phyloP scores from a whole-genome alignment of 2,329 filamentous ascomycete species.

The Ceratocystis colombiana region DNA sequence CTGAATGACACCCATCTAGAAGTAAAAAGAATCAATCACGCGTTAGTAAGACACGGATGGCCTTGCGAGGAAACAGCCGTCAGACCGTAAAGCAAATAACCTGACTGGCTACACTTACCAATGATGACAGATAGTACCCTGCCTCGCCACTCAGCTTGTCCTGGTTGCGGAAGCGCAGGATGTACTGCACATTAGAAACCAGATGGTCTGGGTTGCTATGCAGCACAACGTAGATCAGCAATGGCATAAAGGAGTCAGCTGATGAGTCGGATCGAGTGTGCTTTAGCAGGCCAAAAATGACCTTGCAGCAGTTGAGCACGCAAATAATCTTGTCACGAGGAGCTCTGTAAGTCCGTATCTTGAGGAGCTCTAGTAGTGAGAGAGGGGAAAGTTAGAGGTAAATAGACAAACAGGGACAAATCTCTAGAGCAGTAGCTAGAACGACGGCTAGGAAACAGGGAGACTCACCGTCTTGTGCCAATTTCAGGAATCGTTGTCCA shows the following conservation, averaged over 20 bases:
- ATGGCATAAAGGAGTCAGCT: constrained; percentile 87
- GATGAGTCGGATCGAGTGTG: constrained; percentile 91
- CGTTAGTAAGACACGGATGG: background rate
- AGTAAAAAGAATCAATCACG: background rate
- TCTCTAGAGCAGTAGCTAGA: background rate
- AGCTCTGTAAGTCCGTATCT: constrained; percentile 95
- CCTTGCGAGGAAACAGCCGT: background rate
- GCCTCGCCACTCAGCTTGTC: constrained; percentile 96
- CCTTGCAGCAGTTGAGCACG: constrained; percentile 96
- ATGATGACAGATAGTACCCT: constrained; percentile 91
- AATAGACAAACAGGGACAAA: background rate
- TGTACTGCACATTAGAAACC: constrained; percentile 97
- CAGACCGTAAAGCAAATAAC: background rate
- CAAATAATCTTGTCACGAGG: constrained; percentile 97
- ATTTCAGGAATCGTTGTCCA: constrained; percentile 72
- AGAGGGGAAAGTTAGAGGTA: constrained; percentile 26
- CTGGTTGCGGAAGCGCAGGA: constrained; percentile 90
- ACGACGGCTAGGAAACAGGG: background rate
- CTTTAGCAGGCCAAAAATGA: constrained; percentile 90
- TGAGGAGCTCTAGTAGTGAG: constrained; percentile 61
- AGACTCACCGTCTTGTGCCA: constrained; percentile 70
- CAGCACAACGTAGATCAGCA: constrained; percentile 91
- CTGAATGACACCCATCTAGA: constrained; percentile 78
- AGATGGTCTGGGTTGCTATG: constrained; percentile 91
- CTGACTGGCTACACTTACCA: constrained; percentile 45